These are phyloP conservation scores for Poteriospumella lacustris DNA, from an alignment of 108 stramenopile species.

Conservation along the genomic window DNA sequence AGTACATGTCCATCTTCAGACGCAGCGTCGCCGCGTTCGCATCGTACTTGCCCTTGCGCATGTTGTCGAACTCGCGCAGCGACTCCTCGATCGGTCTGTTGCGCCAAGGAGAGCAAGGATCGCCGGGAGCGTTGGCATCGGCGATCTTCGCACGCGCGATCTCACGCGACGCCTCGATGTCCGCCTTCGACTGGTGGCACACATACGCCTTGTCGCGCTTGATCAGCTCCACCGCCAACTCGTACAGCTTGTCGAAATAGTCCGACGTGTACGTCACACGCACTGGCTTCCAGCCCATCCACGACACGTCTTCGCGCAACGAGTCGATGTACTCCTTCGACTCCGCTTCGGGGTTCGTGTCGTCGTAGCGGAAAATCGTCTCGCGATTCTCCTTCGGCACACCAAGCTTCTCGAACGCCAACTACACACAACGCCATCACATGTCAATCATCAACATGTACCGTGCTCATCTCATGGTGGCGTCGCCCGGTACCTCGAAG, in stretches of 20 bases:
- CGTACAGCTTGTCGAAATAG: conserved; percentile 79
- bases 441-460: not conserved
- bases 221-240: conserved; percentile 80
- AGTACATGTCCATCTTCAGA: conserved; percentile 93
- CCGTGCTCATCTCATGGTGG: too few species aligned
- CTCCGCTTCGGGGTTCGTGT: conserved; percentile 99
- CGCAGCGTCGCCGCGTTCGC: conserved; percentile 87
- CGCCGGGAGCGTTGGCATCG: conserved; percentile 37
- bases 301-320: conserved; percentile 57
- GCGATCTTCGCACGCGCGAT: conserved; percentile 54
- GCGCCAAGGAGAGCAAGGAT: conserved; percentile 20
- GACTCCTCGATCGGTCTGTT: not conserved
- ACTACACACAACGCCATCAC: conserved; percentile 5
- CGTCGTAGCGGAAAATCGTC: conserved; percentile 93
- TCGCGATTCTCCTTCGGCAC: conserved; percentile 62
- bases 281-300: conserved; percentile 91
- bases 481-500: conserved; percentile 52
- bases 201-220: conserved; percentile 86
- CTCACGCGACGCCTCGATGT: conserved; percentile 84
- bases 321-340: conserved; percentile 87
- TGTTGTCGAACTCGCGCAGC: conserved; percentile 78
- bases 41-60: conserved; percentile 77
- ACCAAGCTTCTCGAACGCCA: conserved; percentile 87
- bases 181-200: conserved; percentile 89
- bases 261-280: conserved; percentile 86